Conservation (phyloP, 345 rosid genomes). For the Bruguiera parviflora region DNA sequence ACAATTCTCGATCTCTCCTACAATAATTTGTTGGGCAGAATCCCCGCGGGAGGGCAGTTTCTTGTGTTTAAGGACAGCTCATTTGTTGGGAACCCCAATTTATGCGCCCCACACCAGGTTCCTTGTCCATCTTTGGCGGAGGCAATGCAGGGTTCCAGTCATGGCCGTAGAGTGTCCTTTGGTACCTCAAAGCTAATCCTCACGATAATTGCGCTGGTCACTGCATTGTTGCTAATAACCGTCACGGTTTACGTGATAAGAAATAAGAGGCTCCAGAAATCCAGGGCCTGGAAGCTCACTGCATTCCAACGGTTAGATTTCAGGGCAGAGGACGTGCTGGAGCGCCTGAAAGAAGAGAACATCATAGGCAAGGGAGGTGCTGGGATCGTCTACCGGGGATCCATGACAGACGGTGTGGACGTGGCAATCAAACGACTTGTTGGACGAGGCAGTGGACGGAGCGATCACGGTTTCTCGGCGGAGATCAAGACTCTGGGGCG, state of each 20-base stretch:
- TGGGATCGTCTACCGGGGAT: slow-evolving; percentile 81
- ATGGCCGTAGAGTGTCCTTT: slow-evolving; percentile 28
- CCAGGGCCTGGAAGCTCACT: slow-evolving; percentile 73
- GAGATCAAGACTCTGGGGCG: slow-evolving; percentile 86
- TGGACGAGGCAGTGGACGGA: slow-evolving; percentile 56
- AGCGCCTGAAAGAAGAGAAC: slow-evolving; percentile 79
- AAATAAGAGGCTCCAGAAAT: slow-evolving; percentile 44
- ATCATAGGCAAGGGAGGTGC: slow-evolving; percentile 96
- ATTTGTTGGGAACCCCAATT: slow-evolving; percentile 63
- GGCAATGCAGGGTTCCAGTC: slow-evolving; percentile 24
- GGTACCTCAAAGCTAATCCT: slow-evolving; percentile 43
- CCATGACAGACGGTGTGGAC: slow-evolving; percentile 61
- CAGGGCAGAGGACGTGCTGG: slow-evolving; percentile 75
- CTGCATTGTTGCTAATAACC: slow-evolving; percentile 39
- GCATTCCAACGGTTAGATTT: slow-evolving; percentile 75
- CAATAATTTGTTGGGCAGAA: slow-evolving; percentile 57
- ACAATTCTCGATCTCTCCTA: slow-evolving; percentile 70
- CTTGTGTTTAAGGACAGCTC: slow-evolving; percentile 62
- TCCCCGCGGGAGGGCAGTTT: slow-evolving; percentile 77
- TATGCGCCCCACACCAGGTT: slow-evolving; percentile 45
- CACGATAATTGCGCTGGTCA: slow-evolving; percentile 35
- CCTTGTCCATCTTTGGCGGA: slow-evolving; percentile 38
- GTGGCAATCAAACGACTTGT: slow-evolving; percentile 77
- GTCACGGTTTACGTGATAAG: slow-evolving; percentile 43
- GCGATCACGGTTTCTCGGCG: slow-evolving; percentile 84